Percentiles rank a stretch among this genome's conserved stretches.
Conservation (phyloP, 768 basidiomycete species). For the Hygrocybe coccinea region DNA sequence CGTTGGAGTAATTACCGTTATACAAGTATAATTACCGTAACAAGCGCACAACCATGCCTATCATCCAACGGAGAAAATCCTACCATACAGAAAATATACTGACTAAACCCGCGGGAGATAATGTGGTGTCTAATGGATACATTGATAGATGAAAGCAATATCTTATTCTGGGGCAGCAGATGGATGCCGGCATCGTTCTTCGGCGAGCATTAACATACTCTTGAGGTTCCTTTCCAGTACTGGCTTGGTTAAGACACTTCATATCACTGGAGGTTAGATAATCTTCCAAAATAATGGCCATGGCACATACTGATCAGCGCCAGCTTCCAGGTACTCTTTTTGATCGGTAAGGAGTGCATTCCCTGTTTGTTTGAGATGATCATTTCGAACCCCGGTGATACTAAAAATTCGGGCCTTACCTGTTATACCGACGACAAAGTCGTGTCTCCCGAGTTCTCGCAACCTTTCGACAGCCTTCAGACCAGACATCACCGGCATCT, state of each 20-base stretch:
- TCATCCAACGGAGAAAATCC: no score
- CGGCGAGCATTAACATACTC: slow-evolving; percentile 26
- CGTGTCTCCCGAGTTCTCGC: slow-evolving; percentile 56
- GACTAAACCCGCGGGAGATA: background rate
- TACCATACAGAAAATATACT: no score
- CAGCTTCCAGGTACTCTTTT: slow-evolving; percentile 51
- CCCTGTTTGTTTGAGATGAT: slow-evolving; percentile 32
- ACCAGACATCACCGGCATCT: slow-evolving; percentile 81
- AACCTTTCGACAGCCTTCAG: slow-evolving; percentile 61
- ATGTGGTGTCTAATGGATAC: background rate
- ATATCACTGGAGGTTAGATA: background rate
- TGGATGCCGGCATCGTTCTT: slow-evolving; percentile 11
- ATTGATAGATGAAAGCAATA: background rate
- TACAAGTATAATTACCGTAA: background rate
- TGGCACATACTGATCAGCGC: slow-evolving; percentile 48
- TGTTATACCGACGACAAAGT: slow-evolving; percentile 82
- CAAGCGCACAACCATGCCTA: no score
- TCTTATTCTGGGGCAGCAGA: background rate
- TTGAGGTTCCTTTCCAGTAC: slow-evolving; percentile 44
- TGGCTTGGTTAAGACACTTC: slow-evolving; percentile 57
- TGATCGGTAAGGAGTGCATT: slow-evolving; percentile 46
- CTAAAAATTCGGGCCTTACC: slow-evolving; percentile 37
- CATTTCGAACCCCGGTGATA: slow-evolving; percentile 1
- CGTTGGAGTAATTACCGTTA: background rate
- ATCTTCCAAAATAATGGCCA: background rate